These are phyloP conservation scores for Colletotrichum horii DNA, from an alignment of 2,329 filamentous ascomycete genomes.

Conservation along the genomic window DNA sequence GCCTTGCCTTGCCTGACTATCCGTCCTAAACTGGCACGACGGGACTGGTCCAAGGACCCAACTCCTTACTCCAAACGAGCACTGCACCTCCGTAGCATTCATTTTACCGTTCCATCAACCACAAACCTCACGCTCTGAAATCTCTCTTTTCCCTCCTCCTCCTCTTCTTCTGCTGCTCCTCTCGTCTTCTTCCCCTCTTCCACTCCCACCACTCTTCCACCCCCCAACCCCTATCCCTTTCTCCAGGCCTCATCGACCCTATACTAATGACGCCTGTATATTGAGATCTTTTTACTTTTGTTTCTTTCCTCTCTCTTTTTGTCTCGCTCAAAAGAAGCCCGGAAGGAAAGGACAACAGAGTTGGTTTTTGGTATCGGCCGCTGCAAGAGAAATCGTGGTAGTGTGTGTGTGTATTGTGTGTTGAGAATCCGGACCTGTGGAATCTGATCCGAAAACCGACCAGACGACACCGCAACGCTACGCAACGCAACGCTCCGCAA, in stretches of 20 bases:
- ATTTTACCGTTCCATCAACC: background rate
- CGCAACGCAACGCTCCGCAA: background rate
- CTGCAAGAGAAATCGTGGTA: background rate
- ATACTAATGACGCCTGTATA: slow-evolving; percentile 25
- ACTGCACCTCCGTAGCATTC: background rate
- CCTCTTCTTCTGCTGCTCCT: background rate
- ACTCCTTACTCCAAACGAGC: background rate
- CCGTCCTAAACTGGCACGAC: background rate
- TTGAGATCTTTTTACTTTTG: slow-evolving; percentile 23
- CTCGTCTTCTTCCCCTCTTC: background rate
- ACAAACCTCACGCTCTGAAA: background rate
- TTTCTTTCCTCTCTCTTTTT: slow-evolving; percentile 18
- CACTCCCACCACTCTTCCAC: background rate
- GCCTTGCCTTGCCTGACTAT: background rate
- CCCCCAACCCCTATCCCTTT: slow-evolving; percentile 21
- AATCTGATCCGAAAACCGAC: slow-evolving; percentile 13
- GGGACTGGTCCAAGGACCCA: background rate
- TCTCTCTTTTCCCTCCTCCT: background rate
- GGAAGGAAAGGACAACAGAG: slow-evolving; percentile 17
- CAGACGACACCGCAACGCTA: background rate
- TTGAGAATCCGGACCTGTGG: slow-evolving; percentile 2
- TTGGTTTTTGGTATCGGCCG: background rate
- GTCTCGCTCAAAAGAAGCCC: slow-evolving; percentile 2
- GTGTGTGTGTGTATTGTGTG: background rate
- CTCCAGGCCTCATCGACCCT: slow-evolving; percentile 25